phyloP scores from a whole-genome alignment of 2,329 filamentous ascomycete genomes.

The Chrysoporthe puriensis region DNA sequence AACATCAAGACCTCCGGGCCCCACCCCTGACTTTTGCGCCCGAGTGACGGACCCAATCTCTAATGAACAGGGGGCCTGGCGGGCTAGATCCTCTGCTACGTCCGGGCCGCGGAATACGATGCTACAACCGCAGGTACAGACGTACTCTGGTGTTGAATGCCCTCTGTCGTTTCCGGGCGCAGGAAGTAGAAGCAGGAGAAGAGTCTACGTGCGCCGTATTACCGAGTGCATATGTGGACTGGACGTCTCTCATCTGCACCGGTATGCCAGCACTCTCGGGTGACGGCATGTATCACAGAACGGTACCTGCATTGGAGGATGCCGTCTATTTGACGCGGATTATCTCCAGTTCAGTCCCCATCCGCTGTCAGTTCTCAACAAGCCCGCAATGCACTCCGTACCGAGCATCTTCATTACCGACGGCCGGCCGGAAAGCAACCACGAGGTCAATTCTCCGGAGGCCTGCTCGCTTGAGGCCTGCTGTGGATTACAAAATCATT shows the following conservation, averaged over 20 bases:
- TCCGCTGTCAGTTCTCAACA: conserved; percentile 2
- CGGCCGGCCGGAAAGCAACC: conserved; percentile 8
- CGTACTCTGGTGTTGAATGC: background rate
- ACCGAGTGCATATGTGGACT: background rate
- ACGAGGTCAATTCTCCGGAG: conserved; percentile 19
- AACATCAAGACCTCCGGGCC: conserved; percentile 3
- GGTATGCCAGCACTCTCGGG: too few relatives aligned
- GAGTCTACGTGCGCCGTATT: too few relatives aligned
- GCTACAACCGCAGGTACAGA: background rate
- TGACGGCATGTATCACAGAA: background rate
- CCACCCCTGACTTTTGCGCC: conserved; percentile 28
- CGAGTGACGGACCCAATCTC: conserved; percentile 27
- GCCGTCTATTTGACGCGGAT: background rate
- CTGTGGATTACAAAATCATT: background rate
- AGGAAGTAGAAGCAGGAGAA: background rate
- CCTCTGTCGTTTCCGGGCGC: background rate
- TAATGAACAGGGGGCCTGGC: conserved; percentile 22
- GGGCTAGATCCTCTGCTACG: conserved; percentile 18
- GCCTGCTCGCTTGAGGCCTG: conserved; percentile 1
- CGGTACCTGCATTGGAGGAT: background rate
- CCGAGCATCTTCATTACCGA: conserved; percentile 18
- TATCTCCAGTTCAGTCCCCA: background rate
- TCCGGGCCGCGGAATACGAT: background rate
- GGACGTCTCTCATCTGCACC: background rate
- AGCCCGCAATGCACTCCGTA: background rate